A percentile compares a stretch with the other conserved stretches of the same genome.
These are phyloP conservation scores for Stentor roeselii DNA, from an alignment of 73 alveolate species.

Conservation along the genomic window DNA sequence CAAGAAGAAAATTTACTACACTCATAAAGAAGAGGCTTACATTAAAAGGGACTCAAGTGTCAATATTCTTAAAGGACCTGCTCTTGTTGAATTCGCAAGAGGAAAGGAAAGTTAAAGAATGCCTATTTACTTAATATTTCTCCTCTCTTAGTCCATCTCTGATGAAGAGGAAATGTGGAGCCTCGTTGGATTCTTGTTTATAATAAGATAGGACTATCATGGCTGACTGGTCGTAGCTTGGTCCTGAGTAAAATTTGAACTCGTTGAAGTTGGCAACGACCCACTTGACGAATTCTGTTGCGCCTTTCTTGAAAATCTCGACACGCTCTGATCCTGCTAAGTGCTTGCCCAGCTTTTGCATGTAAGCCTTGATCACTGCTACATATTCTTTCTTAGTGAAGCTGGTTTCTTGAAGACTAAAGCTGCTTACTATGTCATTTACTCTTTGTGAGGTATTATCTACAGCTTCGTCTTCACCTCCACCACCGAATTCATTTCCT, in stretches of 20 bases:
- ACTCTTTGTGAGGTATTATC: constrained; percentile 31
- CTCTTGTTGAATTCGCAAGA: not conserved
- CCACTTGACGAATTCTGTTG: constrained; percentile 30
- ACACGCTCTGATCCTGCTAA: constrained; percentile 28
- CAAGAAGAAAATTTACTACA: not conserved
- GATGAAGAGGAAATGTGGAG: constrained; percentile 26
- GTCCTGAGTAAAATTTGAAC: constrained; percentile 22
- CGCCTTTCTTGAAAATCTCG: constrained; percentile 33
- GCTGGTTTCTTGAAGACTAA: not conserved
- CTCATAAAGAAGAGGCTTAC: constrained; percentile 16
- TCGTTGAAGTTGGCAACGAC: constrained; percentile 33
- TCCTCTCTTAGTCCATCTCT: constrained; percentile 32
- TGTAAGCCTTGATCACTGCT: constrained; percentile 28
- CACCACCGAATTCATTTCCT: constrained; percentile 37
- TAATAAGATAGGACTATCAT: constrained; percentile 29
- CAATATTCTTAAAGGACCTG: not conserved
- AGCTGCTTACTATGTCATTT: constrained; percentile 5
- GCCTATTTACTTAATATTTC: constrained; percentile 22
- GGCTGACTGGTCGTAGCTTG: constrained; percentile 28
- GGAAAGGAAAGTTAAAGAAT: not conserved
- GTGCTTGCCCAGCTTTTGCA: constrained; percentile 33
- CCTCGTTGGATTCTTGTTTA: constrained; percentile 15
- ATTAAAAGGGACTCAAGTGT: constrained; percentile 21
- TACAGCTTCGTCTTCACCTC: constrained; percentile 32
- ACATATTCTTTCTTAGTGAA: constrained; percentile 29